Evolutionary conservation across 2,329 filamentous ascomycete species (phyloP).

Genomic region (Endoconidiophora laricicola): DNA sequence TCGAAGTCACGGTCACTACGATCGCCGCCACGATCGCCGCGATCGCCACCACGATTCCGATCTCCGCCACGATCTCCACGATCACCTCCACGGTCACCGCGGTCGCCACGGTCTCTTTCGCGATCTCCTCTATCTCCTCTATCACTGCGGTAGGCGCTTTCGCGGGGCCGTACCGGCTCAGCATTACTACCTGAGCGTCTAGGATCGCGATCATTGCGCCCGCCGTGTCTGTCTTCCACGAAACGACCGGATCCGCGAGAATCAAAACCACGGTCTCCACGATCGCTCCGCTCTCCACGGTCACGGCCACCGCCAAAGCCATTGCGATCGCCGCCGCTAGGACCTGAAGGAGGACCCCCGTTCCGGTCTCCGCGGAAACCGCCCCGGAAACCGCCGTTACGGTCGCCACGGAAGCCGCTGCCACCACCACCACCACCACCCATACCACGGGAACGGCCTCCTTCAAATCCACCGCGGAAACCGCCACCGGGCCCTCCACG

Average conservation of each 20-base stretch:
- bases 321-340: slow-evolving; percentile 23
- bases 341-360: slow-evolving; percentile 12
- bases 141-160: slow-evolving; percentile 30
- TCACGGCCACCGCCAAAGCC: slow-evolving; percentile 30
- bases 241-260: slow-evolving; percentile 41
- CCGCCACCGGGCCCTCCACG: slow-evolving; percentile 34
- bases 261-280: slow-evolving; percentile 37
- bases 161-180: slow-evolving; percentile 47
- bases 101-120: slow-evolving; percentile 18
- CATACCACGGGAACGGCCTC: slow-evolving; percentile 27
- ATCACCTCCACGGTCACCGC: slow-evolving; percentile 13
- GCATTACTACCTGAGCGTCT: slow-evolving; percentile 60
- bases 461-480: slow-evolving; percentile 28
- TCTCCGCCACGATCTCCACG: slow-evolving; percentile 15
- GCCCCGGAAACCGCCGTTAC: slow-evolving; percentile 36
- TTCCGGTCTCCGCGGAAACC: slow-evolving; percentile 22
- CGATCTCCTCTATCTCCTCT: slow-evolving; percentile 24
- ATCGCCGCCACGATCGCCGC: slow-evolving; percentile 16
- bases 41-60: slow-evolving; percentile 7
- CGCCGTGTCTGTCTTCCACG: slow-evolving; percentile 40
- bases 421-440: slow-evolving; percentile 39
- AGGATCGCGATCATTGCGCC: slow-evolving; percentile 18
- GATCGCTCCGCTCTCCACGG: slow-evolving; percentile 28
- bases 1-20: slow-evolving; percentile 32
- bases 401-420: slow-evolving; percentile 23